Evolutionary conservation across 2,329 filamentous ascomycete species (phyloP).

Genomic region (Albifimbria verrucaria): DNA sequence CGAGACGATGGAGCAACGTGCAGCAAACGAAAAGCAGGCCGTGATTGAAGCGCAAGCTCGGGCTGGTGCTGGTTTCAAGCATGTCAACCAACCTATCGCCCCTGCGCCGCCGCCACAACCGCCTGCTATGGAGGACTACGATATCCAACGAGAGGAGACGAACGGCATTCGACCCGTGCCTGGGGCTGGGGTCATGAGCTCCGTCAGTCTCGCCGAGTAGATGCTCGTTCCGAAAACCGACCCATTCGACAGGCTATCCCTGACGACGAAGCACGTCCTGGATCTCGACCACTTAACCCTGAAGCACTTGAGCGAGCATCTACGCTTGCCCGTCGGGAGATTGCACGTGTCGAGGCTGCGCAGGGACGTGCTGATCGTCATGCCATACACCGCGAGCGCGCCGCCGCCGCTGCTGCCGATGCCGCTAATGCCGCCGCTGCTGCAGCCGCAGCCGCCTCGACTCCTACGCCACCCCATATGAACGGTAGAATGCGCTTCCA

Average conservation of each 20-base stretch:
- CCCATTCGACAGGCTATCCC: slow-evolving; percentile 23
- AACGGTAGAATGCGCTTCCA: slow-evolving; percentile 35
- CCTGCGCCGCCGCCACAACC: slow-evolving; percentile 16
- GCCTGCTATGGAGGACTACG: slow-evolving; percentile 5
- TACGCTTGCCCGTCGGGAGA: slow-evolving; percentile 47
- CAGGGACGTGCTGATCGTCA: slow-evolving; percentile 50
- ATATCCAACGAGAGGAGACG: background rate
- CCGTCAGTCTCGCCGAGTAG: slow-evolving; percentile 40
- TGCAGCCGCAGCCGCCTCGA: slow-evolving; percentile 13
- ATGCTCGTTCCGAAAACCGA: slow-evolving; percentile 25
- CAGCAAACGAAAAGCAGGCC: slow-evolving; percentile 49
- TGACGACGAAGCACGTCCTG: slow-evolving; percentile 16
- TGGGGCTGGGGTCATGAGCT: slow-evolving; percentile 34
- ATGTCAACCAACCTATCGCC: slow-evolving; percentile 18
- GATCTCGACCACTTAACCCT: slow-evolving; percentile 19
- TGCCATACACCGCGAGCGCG: slow-evolving; percentile 38
- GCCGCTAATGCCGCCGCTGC: slow-evolving; percentile 27
- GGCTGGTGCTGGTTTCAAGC: slow-evolving; percentile 24
- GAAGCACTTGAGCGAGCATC: slow-evolving; percentile 44
- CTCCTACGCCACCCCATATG: slow-evolving; percentile 10
- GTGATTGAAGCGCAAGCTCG: slow-evolving; percentile 48
- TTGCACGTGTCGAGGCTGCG: slow-evolving; percentile 47
- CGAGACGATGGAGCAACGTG: slow-evolving; percentile 45
- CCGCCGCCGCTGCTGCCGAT: slow-evolving; percentile 26
- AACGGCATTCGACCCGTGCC: slow-evolving; percentile 6